A percentile compares a stretch with the other conserved stretches of the same genome.
phyloP scores from a whole-genome alignment of 1,139 yeast genomes.

The Zygoascus meyerae region DNA sequence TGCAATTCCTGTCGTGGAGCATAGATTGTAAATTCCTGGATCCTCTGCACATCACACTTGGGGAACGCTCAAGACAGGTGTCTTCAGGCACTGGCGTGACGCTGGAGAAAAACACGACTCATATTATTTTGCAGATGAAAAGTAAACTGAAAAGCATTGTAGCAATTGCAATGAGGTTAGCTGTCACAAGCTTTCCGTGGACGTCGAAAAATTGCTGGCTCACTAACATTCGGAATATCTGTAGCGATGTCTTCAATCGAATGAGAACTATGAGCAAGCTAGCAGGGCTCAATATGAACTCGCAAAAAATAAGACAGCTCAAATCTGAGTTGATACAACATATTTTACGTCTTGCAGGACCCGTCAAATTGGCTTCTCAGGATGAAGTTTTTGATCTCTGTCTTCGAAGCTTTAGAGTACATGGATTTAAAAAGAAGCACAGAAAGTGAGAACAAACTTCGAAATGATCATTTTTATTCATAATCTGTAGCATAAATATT shows the following conservation, averaged over 20 bases:
- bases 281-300: neutral
- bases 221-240: neutral
- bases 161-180: neutral
- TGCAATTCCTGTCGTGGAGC: slow-evolving; percentile 16
- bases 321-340: neutral
- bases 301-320: neutral
- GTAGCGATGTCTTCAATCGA: slow-evolving; percentile 2
- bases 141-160: neutral
- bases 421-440: neutral
- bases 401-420: neutral
- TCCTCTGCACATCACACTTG: slow-evolving; percentile 9
- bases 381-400: neutral
- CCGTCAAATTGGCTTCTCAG: neutral
- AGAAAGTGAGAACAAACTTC: neutral
- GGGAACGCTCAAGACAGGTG: neutral
- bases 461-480: slow-evolving; percentile 2
- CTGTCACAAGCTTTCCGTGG: slow-evolving; percentile 3
- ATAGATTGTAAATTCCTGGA: slow-evolving; percentile 15
- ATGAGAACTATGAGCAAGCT: slow-evolving; percentile 2
- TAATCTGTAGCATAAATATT: slow-evolving; percentile 1
- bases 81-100: slow-evolving; percentile 3
- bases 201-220: slow-evolving; percentile 7
- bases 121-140: neutral
- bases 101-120: neutral
- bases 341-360: neutral